Base-by-base conservation (phyloP, 1,139 yeast genomes). In the Magnusiomyces ingens region DNA sequence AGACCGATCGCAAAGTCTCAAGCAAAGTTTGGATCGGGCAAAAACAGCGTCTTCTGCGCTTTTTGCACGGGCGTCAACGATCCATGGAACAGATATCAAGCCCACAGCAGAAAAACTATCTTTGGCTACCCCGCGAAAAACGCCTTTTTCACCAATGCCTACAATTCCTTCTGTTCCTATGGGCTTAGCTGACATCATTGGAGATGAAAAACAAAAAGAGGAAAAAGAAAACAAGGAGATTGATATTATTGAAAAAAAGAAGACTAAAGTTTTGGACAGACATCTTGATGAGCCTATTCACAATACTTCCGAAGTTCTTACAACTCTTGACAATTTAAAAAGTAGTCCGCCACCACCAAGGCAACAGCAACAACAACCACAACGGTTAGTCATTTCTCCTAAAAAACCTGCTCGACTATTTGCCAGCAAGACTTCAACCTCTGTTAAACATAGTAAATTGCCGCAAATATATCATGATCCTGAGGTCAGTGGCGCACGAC, bases 191-290 rank as follows among this genome's bases (percentile, higher is more conserved):
- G 26, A 49, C 10, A 50, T 46, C 18, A 42, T 53, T 21, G 56
- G 50, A n/a, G 63, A 60, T 43, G 61, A 58, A 46, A 60, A 59
- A 45, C 58, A 57, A 53, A 66, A 61, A 11, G 51, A 59, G 10
- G 60, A 65, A 15, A 58, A 66, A 1, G 57, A 61, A 45, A 57
- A 57, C 18, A 54, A 55, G 3, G 57, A 60, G 15, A 57, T 57
- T 5, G 56, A 54, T 15, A 18, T 53, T 58, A 54, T 53, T 50
- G 59, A 60, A 40, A 51, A 52, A 26, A 35, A 15, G 2, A n/a
- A 11, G 12, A 3, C n/a, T 40, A 21, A 40, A 17, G 6, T n/a
- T 11, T 18, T 11, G 18, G 43, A 17, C 10, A 15, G 21, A n/a
- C 18, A n/a, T 15, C 10, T 12, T 17, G 21, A 18, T 15, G 43